phyloP scores from a whole-genome alignment of 192 early-diverging fungal genomes.

The Coemansia sp. region DNA sequence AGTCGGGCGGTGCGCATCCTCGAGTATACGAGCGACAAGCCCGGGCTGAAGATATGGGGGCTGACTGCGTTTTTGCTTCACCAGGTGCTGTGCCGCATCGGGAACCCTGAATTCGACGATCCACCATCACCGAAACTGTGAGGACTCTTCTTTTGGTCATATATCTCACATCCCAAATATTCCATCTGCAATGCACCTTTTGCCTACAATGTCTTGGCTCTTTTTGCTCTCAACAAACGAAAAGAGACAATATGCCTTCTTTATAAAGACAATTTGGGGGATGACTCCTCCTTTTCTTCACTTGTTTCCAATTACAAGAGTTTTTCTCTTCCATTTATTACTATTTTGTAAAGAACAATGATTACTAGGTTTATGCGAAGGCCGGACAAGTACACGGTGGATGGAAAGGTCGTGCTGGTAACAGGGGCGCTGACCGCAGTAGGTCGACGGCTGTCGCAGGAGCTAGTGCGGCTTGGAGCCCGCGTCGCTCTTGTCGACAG shows the following conservation, averaged over 20 bases:
- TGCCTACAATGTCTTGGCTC: too few relatives aligned
- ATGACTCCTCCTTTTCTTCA: conserved; percentile 1
- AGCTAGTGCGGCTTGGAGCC: conserved; percentile 19
- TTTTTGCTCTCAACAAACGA: too few relatives aligned
- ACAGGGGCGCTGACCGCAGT: conserved; percentile 44
- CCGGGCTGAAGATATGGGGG: conserved; percentile 68
- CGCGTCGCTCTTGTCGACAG: conserved; percentile 36
- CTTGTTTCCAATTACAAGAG: not conserved
- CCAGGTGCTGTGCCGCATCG: conserved; percentile 43
- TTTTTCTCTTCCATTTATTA: conserved; percentile 1
- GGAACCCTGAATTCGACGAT: conserved; percentile 5
- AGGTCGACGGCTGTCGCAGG: conserved; percentile 19
- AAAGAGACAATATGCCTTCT: too few relatives aligned
- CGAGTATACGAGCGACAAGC: conserved; percentile 58
- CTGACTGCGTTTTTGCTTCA: conserved; percentile 79
- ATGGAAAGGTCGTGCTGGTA: conserved; percentile 31
- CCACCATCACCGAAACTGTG: not conserved
- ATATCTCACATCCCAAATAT: too few relatives aligned
- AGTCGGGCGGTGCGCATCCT: conserved; percentile 55
- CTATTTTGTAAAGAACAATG: conserved; percentile 2
- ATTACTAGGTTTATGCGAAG: conserved; percentile 3
- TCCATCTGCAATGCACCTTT: too few relatives aligned
- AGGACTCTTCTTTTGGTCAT: too few relatives aligned
- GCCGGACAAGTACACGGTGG: not conserved
- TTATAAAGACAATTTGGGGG: too few relatives aligned